phyloP scores from a whole-genome alignment of 1,284 basidiomycete genomes.

The Pyrrhoderma noxium region DNA sequence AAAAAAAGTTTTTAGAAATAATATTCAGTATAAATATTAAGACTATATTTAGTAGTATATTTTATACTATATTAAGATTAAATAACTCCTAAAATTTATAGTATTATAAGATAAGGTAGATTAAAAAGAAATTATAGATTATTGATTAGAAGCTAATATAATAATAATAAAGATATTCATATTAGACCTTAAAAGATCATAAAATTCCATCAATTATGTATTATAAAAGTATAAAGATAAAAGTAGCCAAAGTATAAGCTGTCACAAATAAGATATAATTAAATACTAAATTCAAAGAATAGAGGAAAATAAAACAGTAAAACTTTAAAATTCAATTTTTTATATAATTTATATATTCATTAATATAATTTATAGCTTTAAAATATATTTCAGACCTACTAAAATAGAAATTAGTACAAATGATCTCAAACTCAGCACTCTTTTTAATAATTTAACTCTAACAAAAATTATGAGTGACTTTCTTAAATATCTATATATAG shows the following conservation, averaged over 20 bases:
- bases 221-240: slow-evolving; percentile 57
- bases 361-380: slow-evolving; percentile 45
- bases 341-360: not conserved
- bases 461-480: slow-evolving; percentile 73
- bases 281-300: slow-evolving; percentile 62
- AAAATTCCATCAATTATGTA: slow-evolving; percentile 72
- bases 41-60: slow-evolving; percentile 15
- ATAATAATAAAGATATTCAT: slow-evolving; percentile 61
- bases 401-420: slow-evolving; percentile 73
- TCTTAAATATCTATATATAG: slow-evolving; percentile 62
- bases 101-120: slow-evolving; percentile 3
- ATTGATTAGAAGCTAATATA: not conserved
- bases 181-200: slow-evolving; percentile 69
- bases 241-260: slow-evolving; percentile 66
- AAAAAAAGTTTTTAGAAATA: not conserved
- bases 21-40: slow-evolving; percentile 15
- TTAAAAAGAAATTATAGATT: not conserved
- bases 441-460: slow-evolving; percentile 54
- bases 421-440: slow-evolving; percentile 58
- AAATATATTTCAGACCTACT: slow-evolving; percentile 63
- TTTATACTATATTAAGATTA: slow-evolving; percentile 12
- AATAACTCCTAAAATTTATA: slow-evolving; percentile 6
- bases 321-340: no score
- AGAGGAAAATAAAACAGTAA: slow-evolving; percentile 66
- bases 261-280: slow-evolving; percentile 48